phyloP scores from a whole-genome alignment of 1,284 basidiomycete species.

The Retiboletus fuscus region DNA sequence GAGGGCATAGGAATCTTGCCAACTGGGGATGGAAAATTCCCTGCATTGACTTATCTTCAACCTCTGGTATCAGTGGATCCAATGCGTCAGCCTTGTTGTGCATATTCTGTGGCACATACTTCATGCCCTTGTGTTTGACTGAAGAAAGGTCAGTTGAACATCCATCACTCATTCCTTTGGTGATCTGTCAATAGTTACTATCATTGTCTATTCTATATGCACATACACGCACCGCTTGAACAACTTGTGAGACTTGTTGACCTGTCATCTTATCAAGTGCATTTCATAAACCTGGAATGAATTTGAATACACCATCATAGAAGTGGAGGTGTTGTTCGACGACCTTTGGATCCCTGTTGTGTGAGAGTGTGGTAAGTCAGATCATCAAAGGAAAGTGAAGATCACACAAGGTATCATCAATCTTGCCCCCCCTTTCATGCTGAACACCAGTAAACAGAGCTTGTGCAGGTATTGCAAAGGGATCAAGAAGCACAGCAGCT shows the following conservation, averaged over 20 bases:
- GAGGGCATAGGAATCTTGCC: slow-evolving; percentile 7
- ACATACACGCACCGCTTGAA: slow-evolving; percentile 7
- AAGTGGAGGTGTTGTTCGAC: slow-evolving; percentile 2
- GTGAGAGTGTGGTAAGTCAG: neutral
- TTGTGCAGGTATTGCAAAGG: neutral
- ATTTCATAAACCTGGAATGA: neutral
- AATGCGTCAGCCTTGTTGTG: neutral
- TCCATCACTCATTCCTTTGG: slow-evolving; percentile 8
- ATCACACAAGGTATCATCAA: slow-evolving; percentile 1
- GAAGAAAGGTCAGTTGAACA: neutral
- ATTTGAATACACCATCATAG: neutral
- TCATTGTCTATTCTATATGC: slow-evolving; percentile 2
- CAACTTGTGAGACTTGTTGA: neutral
- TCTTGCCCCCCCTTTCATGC: neutral
- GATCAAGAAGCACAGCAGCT: neutral
- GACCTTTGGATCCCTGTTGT: neutral
- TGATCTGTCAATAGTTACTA: slow-evolving; percentile 3
- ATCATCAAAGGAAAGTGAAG: neutral
- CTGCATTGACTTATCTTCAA: slow-evolving; percentile 1
- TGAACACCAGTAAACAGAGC: neutral
- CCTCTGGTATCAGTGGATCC: neutral
- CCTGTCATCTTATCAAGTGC: neutral
- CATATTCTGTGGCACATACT: slow-evolving; percentile 14
- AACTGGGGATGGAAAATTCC: slow-evolving; percentile 25
- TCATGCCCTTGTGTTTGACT: slow-evolving; percentile 15